Conservation (phyloP, 208 protist genomes). For the Leishmania tarentolae region DNA sequence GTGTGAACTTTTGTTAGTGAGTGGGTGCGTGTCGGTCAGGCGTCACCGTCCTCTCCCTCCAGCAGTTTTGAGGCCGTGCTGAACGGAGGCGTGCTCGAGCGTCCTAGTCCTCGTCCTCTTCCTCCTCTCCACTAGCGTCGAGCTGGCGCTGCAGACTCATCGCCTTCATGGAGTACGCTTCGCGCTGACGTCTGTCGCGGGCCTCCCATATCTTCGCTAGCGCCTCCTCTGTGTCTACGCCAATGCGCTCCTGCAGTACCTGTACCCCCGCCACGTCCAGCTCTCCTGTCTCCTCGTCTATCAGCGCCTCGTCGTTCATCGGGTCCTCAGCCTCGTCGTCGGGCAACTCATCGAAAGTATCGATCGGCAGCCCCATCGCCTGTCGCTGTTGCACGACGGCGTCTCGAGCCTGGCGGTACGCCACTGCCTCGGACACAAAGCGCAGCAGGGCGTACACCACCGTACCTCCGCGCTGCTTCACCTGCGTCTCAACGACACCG, state of each 20-base stretch:
- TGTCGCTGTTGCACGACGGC: conserved; percentile 45
- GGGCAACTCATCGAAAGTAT: conserved; percentile 54
- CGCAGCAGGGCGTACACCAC: conserved; percentile 69
- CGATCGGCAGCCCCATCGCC: conserved; percentile 44
- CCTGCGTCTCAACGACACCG: conserved; percentile 42
- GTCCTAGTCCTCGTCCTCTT: conserved; percentile 40
- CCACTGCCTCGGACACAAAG: conserved; percentile 56
- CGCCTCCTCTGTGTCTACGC: conserved; percentile 72
- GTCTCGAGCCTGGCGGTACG: conserved; percentile 76
- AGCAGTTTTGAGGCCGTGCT: background rate
- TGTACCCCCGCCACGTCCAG: conserved; percentile 51
- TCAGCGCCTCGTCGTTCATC: conserved; percentile 68
- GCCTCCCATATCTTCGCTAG: conserved; percentile 77
- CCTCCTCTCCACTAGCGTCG: conserved; percentile 52
- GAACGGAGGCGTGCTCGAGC: background rate
- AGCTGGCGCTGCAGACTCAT: conserved; percentile 40
- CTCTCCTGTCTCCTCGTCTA: conserved; percentile 70
- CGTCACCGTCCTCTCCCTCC: background rate
- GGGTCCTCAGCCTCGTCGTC: conserved; percentile 78
- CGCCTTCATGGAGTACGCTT: conserved; percentile 52
- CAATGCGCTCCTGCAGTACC: conserved; percentile 54
- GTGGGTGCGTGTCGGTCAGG: background rate
- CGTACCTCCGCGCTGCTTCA: conserved; percentile 58
- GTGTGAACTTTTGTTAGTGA: background rate
- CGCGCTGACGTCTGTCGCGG: conserved; percentile 44